phyloP scores from a whole-genome alignment of 345 rosid species.

The Capsella bursapastoris region DNA sequence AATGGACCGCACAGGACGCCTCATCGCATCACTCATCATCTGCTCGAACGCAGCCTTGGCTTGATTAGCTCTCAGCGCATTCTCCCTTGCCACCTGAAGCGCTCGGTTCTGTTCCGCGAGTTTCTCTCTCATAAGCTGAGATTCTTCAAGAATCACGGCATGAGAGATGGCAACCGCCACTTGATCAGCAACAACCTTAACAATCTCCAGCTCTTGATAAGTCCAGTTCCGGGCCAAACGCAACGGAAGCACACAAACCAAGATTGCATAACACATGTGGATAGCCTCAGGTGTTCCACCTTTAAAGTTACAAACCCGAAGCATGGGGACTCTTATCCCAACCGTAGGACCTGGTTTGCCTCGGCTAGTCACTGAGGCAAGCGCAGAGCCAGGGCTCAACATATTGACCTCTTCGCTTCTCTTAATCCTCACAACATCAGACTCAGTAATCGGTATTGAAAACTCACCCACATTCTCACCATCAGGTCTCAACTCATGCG shows the following conservation, averaged over 20 bases:
- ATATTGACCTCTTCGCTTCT: constrained; percentile 67
- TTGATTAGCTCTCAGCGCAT: constrained; percentile 85
- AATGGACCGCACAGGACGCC: constrained; percentile 78
- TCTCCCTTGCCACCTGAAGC: constrained; percentile 64
- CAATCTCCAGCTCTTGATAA: constrained; percentile 78
- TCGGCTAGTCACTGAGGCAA: constrained; percentile 65
- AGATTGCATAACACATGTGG: constrained; percentile 73
- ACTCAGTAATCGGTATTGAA: constrained; percentile 66
- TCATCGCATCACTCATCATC: constrained; percentile 87
- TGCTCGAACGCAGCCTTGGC: constrained; percentile 78
- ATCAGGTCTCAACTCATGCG: constrained; percentile 60
- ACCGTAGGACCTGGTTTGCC: constrained; percentile 74
- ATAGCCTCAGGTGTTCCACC: constrained; percentile 87
- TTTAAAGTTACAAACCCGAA: constrained; percentile 80
- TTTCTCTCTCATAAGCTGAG: constrained; percentile 87
- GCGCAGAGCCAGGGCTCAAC: constrained; percentile 56
- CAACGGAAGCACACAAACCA: constrained; percentile 84
- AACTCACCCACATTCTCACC: constrained; percentile 25
- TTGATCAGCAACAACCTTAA: constrained; percentile 93
- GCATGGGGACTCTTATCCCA: constrained; percentile 95
- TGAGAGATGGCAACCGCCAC: constrained; percentile 96
- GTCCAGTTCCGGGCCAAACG: constrained; percentile 65
- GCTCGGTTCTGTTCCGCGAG: constrained; percentile 83
- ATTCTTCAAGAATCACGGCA: constrained; percentile 92
- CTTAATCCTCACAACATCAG: constrained; percentile 75